These are phyloP conservation scores for Aspergillus calidoustus DNA, from an alignment of 2,329 filamentous ascomycete genomes.

Conservation along the genomic window DNA sequence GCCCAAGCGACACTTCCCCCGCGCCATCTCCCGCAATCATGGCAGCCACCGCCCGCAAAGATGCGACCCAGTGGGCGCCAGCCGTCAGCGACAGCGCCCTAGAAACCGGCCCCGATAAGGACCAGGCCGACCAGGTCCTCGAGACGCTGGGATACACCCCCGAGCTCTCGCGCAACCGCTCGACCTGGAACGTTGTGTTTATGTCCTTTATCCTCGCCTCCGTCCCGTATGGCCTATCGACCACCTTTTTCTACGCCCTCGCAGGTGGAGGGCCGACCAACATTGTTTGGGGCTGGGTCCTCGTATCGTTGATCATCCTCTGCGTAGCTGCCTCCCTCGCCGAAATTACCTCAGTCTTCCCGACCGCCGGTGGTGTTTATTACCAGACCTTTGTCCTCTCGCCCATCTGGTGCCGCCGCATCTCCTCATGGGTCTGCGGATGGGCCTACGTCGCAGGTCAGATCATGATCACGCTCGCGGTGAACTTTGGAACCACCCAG, in stretches of 20 bases:
- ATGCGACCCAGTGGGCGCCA: conserved; percentile 3
- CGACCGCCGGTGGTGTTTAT: conserved; percentile 71
- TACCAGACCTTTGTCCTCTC: conserved; percentile 73
- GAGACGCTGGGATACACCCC: conserved; percentile 27
- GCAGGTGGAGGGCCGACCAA: conserved; percentile 71
- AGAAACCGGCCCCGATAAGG: conserved; percentile 9
- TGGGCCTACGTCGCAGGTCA: conserved; percentile 79
- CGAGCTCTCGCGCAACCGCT: conserved; percentile 29
- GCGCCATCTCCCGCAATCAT: neutral
- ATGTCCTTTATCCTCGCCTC: conserved; percentile 69
- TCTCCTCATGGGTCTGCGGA: conserved; percentile 71
- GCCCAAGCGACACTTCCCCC: conserved; percentile 5
- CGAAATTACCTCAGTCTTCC: conserved; percentile 71
- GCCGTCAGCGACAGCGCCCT: conserved; percentile 8
- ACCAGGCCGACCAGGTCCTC: conserved; percentile 22
- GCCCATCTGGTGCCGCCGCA: conserved; percentile 66
- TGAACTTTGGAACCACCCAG: conserved; percentile 70
- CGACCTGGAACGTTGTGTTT: conserved; percentile 28
- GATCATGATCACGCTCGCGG: conserved; percentile 75
- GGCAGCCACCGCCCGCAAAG: neutral
- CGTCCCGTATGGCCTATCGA: conserved; percentile 69
- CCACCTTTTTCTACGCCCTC: conserved; percentile 70
- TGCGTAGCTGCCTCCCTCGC: conserved; percentile 69
- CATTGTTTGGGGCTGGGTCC: conserved; percentile 71
- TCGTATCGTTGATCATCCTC: conserved; percentile 67